These are phyloP conservation scores for Alternaria metachromatica DNA, from an alignment of 2,329 filamentous ascomycete genomes.

Conservation along the genomic window DNA sequence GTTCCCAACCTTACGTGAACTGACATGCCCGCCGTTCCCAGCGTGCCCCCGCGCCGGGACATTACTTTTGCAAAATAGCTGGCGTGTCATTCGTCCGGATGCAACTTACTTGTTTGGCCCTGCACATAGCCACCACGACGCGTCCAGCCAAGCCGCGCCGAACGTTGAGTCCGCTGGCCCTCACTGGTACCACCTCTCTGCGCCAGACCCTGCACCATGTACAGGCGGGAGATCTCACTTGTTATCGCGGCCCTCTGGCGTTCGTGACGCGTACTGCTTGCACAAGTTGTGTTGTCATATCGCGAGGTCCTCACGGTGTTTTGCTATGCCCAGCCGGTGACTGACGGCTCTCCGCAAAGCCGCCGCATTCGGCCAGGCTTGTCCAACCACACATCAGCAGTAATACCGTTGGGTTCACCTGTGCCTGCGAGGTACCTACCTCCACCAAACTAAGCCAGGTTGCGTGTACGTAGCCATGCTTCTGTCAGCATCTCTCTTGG, in stretches of 20 bases:
- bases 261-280: constrained; percentile 40
- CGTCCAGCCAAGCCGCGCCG: constrained; percentile 25
- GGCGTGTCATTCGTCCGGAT: constrained; percentile 13
- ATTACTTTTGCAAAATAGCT: constrained; percentile 12
- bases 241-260: constrained; percentile 19
- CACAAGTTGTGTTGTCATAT: constrained; percentile 14
- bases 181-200: constrained; percentile 1
- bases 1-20: not conserved
- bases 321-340: constrained; percentile 13
- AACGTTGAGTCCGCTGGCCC: constrained; percentile 3
- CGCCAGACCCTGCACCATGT: constrained; percentile 17
- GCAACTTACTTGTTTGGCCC: constrained; percentile 13
- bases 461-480: constrained; percentile 3
- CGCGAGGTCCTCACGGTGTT: constrained; percentile 24
- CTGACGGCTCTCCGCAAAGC: constrained; percentile 38
- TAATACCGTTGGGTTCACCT: not conserved
- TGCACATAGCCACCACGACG: constrained; percentile 23
- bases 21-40: not conserved
- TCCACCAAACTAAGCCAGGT: not conserved
- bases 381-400: constrained; percentile 3
- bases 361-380: constrained; percentile 26
- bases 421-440: constrained; percentile 1
- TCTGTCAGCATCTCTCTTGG: constrained; percentile 10
- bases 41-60: not conserved
- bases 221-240: constrained; percentile 3